A percentile compares a stretch with the other conserved stretches of the same genome.
Evolutionary conservation across 352 stramenopile genomes (phyloP).

Genomic region (Phytophthora hybrid): DNA sequence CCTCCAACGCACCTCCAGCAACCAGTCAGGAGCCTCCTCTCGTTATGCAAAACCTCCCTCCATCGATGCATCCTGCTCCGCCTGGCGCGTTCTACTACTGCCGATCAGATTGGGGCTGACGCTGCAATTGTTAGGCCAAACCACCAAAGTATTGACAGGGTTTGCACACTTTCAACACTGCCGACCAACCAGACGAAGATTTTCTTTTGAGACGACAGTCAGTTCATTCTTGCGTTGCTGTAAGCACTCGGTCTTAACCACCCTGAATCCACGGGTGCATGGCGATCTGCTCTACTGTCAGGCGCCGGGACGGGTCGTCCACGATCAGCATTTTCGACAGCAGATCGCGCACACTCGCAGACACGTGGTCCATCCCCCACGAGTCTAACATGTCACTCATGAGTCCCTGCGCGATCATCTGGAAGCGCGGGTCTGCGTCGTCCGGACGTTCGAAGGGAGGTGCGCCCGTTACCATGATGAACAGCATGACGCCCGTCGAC

Average conservation of each 20-base stretch:
- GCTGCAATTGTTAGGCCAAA: background rate
- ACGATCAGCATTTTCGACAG: slow-evolving; percentile 85
- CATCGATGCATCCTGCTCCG: slow-evolving; percentile 76
- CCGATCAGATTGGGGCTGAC: slow-evolving; percentile 67
- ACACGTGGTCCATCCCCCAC: slow-evolving; percentile 88
- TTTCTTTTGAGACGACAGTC: slow-evolving; percentile 31
- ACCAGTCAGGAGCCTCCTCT: slow-evolving; percentile 5
- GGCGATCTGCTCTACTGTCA: slow-evolving; percentile 87
- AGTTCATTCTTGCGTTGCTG: slow-evolving; percentile 38
- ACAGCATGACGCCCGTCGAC: slow-evolving; percentile 94
- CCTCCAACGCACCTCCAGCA: background rate
- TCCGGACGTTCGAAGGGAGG: slow-evolving; percentile 92
- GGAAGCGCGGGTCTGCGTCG: slow-evolving; percentile 81
- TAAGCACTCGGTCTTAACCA: slow-evolving; percentile 36
- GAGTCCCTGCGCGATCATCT: slow-evolving; percentile 85
- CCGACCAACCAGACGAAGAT: slow-evolving; percentile 22
- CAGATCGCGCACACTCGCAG: slow-evolving; percentile 73
- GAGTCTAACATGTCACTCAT: slow-evolving; percentile 90
- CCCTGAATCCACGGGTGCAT: slow-evolving; percentile 85
- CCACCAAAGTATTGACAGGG: slow-evolving; percentile 18
- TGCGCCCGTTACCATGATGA: slow-evolving; percentile 95
- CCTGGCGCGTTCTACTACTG: slow-evolving; percentile 56
- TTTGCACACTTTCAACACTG: slow-evolving; percentile 31
- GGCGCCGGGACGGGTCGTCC: slow-evolving; percentile 72
- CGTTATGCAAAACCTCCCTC: slow-evolving; percentile 50